These are phyloP conservation scores for Carnegiea gigantea DNA, from an alignment of 179 eudicot genomes.

Conservation along the genomic window DNA sequence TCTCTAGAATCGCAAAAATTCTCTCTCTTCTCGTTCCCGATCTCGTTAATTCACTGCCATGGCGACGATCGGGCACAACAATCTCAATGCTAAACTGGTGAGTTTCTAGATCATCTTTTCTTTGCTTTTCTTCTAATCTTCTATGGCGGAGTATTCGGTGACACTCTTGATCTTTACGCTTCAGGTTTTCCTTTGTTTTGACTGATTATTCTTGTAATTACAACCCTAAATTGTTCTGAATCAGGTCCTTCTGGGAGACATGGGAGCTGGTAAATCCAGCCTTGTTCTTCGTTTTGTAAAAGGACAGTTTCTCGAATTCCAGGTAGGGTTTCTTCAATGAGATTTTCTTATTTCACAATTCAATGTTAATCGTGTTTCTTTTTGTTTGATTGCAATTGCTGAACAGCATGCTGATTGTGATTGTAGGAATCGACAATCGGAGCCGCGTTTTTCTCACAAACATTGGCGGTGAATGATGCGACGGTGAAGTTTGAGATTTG, in stretches of 20 bases:
- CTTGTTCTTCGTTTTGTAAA: slow-evolving; percentile 89
- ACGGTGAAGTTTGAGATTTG: slow-evolving; percentile 98
- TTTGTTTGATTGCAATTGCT: slow-evolving; percentile 3
- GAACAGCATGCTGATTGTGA: background rate
- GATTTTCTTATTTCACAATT: background rate
- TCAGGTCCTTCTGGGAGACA: slow-evolving; percentile 87
- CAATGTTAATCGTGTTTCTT: background rate
- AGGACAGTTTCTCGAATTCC: slow-evolving; percentile 93
- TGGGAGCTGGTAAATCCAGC: slow-evolving; percentile 97
- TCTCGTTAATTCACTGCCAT: slow-evolving; percentile 30
- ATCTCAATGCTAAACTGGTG: slow-evolving; percentile 81
- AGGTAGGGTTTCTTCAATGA: slow-evolving; percentile 42
- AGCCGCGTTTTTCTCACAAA: slow-evolving; percentile 96
- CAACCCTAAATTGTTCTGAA: background rate
- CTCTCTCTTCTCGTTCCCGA: background rate
- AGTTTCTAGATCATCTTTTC: slow-evolving; percentile 3
- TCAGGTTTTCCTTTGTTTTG: background rate
- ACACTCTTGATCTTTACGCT: background rate
- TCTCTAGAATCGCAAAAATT: slow-evolving; percentile 3
- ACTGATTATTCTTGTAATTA: background rate
- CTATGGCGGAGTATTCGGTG: background rate
- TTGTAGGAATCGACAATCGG: slow-evolving; percentile 95
- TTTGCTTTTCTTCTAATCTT: background rate
- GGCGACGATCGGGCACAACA: slow-evolving; percentile 76
- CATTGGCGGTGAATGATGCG: slow-evolving; percentile 79